Conservation (phyloP, 106 monocot species). For the Platanthera zijinensis region DNA sequence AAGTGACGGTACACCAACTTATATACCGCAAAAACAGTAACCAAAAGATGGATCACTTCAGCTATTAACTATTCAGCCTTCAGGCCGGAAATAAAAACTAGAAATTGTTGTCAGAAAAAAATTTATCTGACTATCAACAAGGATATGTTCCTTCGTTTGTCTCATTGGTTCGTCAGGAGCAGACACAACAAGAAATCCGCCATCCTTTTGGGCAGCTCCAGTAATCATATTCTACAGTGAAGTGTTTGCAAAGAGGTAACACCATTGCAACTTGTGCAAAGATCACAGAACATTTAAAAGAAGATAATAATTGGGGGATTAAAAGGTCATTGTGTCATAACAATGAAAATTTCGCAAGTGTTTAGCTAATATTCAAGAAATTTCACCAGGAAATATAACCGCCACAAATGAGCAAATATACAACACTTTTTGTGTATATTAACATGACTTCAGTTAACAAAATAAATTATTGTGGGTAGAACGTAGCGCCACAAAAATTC, state of each 20-base stretch:
- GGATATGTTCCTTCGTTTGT: slow-evolving; percentile 94
- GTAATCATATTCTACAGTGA: slow-evolving; percentile 91
- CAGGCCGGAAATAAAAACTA: neutral
- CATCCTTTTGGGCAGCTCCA: slow-evolving; percentile 99
- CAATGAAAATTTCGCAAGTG: neutral
- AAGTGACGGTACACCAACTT: slow-evolving; percentile 97
- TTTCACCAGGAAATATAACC: neutral
- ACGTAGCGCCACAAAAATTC: neutral
- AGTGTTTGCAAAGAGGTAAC: neutral
- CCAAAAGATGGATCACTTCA: neutral
- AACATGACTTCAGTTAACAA: neutral
- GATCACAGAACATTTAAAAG: neutral
- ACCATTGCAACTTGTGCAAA: neutral
- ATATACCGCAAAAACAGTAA: slow-evolving; percentile 2
- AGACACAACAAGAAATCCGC: slow-evolving; percentile 94
- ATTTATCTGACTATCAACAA: slow-evolving; percentile 80
- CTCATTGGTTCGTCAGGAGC: slow-evolving; percentile 97
- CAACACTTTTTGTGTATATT: neutral
- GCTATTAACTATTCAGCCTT: too few relatives aligned
- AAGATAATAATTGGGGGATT: neutral
- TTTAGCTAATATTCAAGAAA: neutral
- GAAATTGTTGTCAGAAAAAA: neutral
- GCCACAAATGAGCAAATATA: neutral
- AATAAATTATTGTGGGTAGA: neutral
- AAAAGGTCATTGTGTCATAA: neutral